Base-by-base conservation (phyloP, 2,329 filamentous ascomycete genomes). In the Neofusicoccum laricinum region DNA sequence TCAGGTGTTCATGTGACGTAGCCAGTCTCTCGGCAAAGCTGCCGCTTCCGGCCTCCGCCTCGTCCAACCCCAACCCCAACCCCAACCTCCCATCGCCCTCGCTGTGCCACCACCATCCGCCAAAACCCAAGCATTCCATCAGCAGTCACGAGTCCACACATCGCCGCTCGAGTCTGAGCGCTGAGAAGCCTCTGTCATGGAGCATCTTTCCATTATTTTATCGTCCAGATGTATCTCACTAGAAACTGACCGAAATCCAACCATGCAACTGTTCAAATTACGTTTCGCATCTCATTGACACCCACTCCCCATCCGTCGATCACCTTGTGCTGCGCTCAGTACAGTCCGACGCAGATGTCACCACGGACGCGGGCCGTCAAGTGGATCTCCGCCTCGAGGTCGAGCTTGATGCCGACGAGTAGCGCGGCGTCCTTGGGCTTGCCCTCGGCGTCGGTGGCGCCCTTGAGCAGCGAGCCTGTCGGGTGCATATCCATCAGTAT, bases 331-430 rank as follows among this genome's bases (percentile, higher is more conserved):
- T 38, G 17, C n/a, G 43, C 19, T 71, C 77, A 86, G 73, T 86
- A 86, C 69, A 87, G 74, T 46, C 84, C 85, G 67, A 88, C 81
- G 19, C 82, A 81, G 69, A 88, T 86, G 72, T 88, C 86, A 80
- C 86, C 85, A 49, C 84, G 79, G 66, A 88, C 79, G 61, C 85
- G 76, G 53, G 86, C 85, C 25, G 85, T 88, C 67, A 88, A 75
- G 72, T 88, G 85, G 46, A 88, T 83, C 72, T 88, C 85, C 15
- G 85, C 85, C 72, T 88, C 85, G 21, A 88, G 76, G 71, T 88
- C 86, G 41, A 88, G 78, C 79, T 88, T 87, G 78, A 88, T 87
- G 64, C 85, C 85, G 36, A 88, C 79, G 69, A 87, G 79, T 46
- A 88, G 78, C 2, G 84, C 85, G 4, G 86, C 84, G 48, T 83